A percentile compares a stretch with the other conserved stretches of the same genome.
Evolutionary conservation across 345 rosid genomes (phyloP).

Genomic region (Lepidium sativum): DNA sequence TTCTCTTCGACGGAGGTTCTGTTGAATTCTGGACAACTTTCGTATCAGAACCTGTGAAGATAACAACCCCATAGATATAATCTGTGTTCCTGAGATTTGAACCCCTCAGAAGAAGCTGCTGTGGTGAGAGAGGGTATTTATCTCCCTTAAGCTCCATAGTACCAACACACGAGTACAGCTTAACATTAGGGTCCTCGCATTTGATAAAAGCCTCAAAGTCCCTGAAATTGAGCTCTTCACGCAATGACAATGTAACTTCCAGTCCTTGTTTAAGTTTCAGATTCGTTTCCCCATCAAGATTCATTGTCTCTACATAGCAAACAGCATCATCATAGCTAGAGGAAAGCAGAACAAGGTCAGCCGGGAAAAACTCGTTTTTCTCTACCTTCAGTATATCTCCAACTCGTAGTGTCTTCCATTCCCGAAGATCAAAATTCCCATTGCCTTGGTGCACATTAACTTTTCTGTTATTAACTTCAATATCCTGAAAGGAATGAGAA

Average conservation of each 20-base stretch:
- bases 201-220: slow-evolving; percentile 61
- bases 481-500: slow-evolving; percentile 42
- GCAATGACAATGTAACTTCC: slow-evolving; percentile 52
- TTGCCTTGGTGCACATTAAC: slow-evolving; percentile 47
- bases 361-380: slow-evolving; percentile 83
- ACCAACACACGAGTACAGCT: slow-evolving; percentile 77
- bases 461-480: slow-evolving; percentile 72
- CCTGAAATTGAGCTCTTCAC: slow-evolving; percentile 41
- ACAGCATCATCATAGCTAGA: slow-evolving; percentile 79
- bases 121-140: slow-evolving; percentile 68
- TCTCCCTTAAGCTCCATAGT: slow-evolving; percentile 53
- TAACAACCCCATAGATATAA: slow-evolving; percentile 62
- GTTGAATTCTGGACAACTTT: slow-evolving; percentile 88
- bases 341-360: slow-evolving; percentile 76
- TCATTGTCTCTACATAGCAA: slow-evolving; percentile 97
- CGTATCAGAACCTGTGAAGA: slow-evolving; percentile 92
- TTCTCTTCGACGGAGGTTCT: slow-evolving; percentile 91
- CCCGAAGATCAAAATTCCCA: slow-evolving; percentile 42
- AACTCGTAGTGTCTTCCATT: slow-evolving; percentile 77
- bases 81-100: slow-evolving; percentile 92
- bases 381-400: slow-evolving; percentile 81
- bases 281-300: slow-evolving; percentile 96
- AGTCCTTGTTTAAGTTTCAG: slow-evolving; percentile 83
- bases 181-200: slow-evolving; percentile 98
- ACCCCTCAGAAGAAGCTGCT: slow-evolving; percentile 90